These are phyloP conservation scores for Exophiala phaeomuriformis DNA, from an alignment of 2,329 filamentous ascomycete genomes.

Conservation along the genomic window DNA sequence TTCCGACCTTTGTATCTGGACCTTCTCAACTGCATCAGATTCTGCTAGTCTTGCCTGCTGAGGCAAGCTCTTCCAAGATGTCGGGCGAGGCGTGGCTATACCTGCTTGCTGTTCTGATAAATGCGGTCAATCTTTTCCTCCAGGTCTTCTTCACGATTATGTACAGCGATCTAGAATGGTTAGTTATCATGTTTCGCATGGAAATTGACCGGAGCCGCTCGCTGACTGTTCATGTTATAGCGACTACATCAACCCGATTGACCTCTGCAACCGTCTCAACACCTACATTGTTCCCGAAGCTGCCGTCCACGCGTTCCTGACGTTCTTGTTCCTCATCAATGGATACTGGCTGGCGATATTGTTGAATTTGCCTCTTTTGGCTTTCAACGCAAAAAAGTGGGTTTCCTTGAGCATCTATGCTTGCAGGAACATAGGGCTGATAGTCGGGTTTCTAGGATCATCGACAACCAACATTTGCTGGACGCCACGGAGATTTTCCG, in stretches of 20 bases:
- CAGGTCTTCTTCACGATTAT: conserved; percentile 99
- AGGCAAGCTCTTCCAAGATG: conserved; percentile 52
- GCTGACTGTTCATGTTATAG: conserved; percentile 40
- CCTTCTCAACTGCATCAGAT: not conserved
- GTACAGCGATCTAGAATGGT: conserved; percentile 99
- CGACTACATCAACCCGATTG: conserved; percentile 99
- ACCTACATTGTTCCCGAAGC: conserved; percentile 99
- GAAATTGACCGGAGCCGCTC: conserved; percentile 16
- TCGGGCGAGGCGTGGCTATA: conserved; percentile 98
- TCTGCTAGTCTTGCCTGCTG: not conserved
- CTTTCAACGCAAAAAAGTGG: conserved; percentile 97
- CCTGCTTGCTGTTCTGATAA: conserved; percentile 95
- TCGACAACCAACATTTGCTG: conserved; percentile 92
- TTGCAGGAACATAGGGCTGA: conserved; percentile 5
- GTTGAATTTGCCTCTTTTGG: conserved; percentile 84
- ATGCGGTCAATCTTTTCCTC: conserved; percentile 98
- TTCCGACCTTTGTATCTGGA: not conserved
- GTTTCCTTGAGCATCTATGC: conserved; percentile 33
- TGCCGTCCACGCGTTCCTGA: conserved; percentile 92
- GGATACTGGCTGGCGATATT: conserved; percentile 94
- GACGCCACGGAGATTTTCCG: conserved; percentile 99
- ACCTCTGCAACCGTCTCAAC: conserved; percentile 99
- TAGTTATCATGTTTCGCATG: conserved; percentile 38
- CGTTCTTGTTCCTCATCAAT: conserved; percentile 93
- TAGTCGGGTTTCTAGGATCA: conserved; percentile 56